Base-by-base conservation (phyloP, 2,329 filamentous ascomycete genomes). In the Calonectria pseudoturangicola region DNA sequence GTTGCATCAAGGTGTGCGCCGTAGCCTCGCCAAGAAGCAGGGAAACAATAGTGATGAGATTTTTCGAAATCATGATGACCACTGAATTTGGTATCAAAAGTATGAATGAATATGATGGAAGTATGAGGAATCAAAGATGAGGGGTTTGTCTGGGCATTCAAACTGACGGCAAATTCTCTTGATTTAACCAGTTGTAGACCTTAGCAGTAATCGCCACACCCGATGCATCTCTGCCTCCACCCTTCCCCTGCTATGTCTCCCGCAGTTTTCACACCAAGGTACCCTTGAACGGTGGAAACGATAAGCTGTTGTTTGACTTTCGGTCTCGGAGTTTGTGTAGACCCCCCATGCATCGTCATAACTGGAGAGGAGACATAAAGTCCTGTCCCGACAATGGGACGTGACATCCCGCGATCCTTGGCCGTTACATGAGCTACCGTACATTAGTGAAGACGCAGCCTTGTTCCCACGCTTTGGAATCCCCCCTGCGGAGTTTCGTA, bases 371-470 rank as follows among this genome's bases (percentile, higher is more conserved):
- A 41, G 21, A 60, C 39, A n/a, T 15, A 41, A 43, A 60, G 39
- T 41, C 27, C 36, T 60, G 13, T 41, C 13, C 33, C 54, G 13
- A 60, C 33, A 60, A 36, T 5, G 33, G 15, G 54, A 60, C 33
- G 54, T 41, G 21, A 41, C 54, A 60, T 60, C 36, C 36, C 54
- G 54, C 54, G 41, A 41, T 25, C 12, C 54, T 41, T 41, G 54
- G 13, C 13, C 7, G 54, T 41, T 60, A 60, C 54, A 60, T 60
- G 54, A 41, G 54, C 9, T 21, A 36, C 54, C 3, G 12, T 41
- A 28, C 54, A 41, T 60, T 60, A 60, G 54, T 27, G 33, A 41
- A 60, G 54, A 60, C 54, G 54, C 54, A 60, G 54, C 54, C 54
- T 60, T 41, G 39, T 25, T 28, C 10, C 25, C 33, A 60, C 33